Conservation (phyloP, 495 filamentous ascomycete genomes). For the Penicillium cosmopolitanum region DNA sequence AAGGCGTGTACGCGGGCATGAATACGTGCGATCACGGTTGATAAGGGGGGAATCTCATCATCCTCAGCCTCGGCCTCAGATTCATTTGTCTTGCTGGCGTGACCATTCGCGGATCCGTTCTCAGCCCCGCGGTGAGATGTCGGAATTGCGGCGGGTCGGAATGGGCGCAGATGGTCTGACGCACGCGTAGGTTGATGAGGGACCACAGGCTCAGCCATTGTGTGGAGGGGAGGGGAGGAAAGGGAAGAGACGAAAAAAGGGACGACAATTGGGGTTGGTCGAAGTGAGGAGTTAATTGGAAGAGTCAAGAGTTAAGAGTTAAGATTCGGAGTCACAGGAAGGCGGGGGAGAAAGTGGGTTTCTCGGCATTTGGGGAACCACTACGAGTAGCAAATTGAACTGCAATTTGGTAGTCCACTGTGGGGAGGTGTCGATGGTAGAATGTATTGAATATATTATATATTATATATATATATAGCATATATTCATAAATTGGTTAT, state of each 20-base stretch:
- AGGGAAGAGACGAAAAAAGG: background rate
- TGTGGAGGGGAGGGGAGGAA: background rate
- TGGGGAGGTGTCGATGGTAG: conserved; percentile 8
- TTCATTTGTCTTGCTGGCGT: conserved; percentile 8
- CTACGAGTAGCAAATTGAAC: too few relatives aligned
- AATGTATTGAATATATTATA: background rate
- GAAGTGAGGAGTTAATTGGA: conserved; percentile 17
- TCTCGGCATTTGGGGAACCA: background rate
- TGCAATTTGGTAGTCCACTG: conserved; percentile 19
- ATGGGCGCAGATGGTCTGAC: conserved; percentile 25
- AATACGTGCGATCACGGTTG: conserved; percentile 60
- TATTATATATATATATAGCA: too few relatives aligned
- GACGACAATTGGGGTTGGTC: background rate
- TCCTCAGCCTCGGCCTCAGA: background rate
- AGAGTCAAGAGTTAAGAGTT: too few relatives aligned
- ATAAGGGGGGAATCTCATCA: conserved; percentile 32
- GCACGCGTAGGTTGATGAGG: conserved; percentile 12
- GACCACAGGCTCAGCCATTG: background rate
- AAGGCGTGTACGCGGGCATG: conserved; percentile 69
- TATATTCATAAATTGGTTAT: background rate
- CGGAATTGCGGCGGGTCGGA: conserved; percentile 9
- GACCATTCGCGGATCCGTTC: conserved; percentile 1
- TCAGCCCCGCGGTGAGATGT: conserved; percentile 19
- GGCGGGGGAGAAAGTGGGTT: conserved; percentile 12
- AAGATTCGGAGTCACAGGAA: too few relatives aligned